A percentile compares a stretch with the other conserved stretches of the same genome.
phyloP scores from a whole-genome alignment of 1,139 yeast species.

The Zygotorulaspora mrakii region DNA sequence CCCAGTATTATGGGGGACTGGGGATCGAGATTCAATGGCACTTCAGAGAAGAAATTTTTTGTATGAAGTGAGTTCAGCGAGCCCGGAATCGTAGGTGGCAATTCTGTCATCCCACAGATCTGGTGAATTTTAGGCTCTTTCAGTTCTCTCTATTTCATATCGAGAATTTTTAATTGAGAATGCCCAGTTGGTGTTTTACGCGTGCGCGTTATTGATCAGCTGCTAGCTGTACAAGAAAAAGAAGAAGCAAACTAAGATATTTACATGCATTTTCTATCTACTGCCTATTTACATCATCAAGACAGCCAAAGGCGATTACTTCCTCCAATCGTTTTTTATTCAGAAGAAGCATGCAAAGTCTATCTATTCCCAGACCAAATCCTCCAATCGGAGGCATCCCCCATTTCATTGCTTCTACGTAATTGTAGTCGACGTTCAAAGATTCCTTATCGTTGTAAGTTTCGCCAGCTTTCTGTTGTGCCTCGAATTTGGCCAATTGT shows the following conservation, averaged over 20 bases:
- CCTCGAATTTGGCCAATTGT: conserved; percentile 58
- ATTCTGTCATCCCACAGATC: not conserved
- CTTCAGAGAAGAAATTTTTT: conserved; percentile 38
- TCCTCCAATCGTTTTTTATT: conserved; percentile 66
- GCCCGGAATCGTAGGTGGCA: conserved; percentile 33
- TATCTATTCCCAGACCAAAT: conserved; percentile 92
- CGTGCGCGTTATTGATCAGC: no score
- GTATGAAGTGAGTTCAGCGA: conserved; percentile 28
- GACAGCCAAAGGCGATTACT: conserved; percentile 77
- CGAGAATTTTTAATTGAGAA: no score
- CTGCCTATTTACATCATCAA: conserved; percentile 65
- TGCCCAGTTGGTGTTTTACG: no score
- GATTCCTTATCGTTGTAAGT: conserved; percentile 57
- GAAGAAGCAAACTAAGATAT: no score
- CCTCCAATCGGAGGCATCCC: conserved; percentile 99
- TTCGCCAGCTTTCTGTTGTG: conserved; percentile 50
- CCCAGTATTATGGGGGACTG: conserved; percentile 55
- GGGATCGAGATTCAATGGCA: conserved; percentile 33
- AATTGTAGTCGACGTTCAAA: conserved; percentile 68
- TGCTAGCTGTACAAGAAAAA: no score
- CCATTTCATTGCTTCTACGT: conserved; percentile 74
- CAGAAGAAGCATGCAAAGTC: conserved; percentile 76
- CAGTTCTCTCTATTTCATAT: no score
- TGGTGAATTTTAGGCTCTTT: no score
- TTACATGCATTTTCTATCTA: no score